A percentile compares a stretch with the other conserved stretches of the same genome.
Conservation (phyloP, 2,329 filamentous ascomycete species). For the Ambrosiella beaveri region DNA sequence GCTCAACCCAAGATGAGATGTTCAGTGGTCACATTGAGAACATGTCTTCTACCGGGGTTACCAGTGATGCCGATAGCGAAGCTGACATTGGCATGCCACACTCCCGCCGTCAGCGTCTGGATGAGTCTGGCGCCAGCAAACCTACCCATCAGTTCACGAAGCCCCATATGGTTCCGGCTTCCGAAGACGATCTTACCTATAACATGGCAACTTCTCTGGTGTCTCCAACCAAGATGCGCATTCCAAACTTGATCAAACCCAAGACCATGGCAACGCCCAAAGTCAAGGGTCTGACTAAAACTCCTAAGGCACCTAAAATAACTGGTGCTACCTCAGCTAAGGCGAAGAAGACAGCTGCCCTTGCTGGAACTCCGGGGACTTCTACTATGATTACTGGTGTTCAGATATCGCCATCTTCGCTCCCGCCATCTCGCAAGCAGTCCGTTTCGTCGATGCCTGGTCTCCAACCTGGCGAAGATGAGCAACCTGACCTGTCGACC, state of each 20-base stretch:
- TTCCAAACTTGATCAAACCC: constrained; percentile 18
- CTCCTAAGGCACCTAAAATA: constrained; percentile 29
- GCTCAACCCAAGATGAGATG: constrained; percentile 82
- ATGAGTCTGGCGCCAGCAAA: constrained; percentile 25
- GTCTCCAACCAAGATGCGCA: constrained; percentile 9
- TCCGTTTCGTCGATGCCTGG: constrained; percentile 46
- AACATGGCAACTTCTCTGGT: not conserved
- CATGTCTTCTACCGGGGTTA: constrained; percentile 70
- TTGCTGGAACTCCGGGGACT: not conserved
- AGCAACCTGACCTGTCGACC: constrained; percentile 79
- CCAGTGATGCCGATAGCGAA: constrained; percentile 58
- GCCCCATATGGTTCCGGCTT: not conserved
- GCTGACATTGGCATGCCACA: constrained; percentile 37
- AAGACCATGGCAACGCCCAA: constrained; percentile 22
- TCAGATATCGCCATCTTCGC: constrained; percentile 45
- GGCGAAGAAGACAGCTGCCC: constrained; percentile 34
- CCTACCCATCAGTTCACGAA: constrained; percentile 20
- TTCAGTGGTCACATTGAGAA: constrained; percentile 79
- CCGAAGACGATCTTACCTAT: constrained; percentile 4
- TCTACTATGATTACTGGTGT: constrained; percentile 17
- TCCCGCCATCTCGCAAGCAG: constrained; percentile 58
- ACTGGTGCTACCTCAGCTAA: constrained; percentile 21
- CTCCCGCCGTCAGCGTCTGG: constrained; percentile 40
- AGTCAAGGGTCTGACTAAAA: constrained; percentile 22
- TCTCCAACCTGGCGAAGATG: constrained; percentile 50